These are phyloP conservation scores for Mariannaea sp. DNA, from an alignment of 2,329 filamentous ascomycete species.

Conservation along the genomic window DNA sequence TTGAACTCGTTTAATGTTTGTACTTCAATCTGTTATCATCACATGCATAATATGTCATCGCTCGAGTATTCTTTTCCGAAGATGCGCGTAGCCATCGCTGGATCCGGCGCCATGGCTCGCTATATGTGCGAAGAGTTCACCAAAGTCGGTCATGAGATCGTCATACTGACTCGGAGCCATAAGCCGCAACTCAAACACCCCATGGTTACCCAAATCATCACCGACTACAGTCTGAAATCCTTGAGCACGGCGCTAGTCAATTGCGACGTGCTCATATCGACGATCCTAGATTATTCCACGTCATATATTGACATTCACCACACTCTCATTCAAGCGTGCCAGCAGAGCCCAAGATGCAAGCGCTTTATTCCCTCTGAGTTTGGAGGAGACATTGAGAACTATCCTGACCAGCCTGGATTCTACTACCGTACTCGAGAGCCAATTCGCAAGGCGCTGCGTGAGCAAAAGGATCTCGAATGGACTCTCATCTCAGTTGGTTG, in stretches of 20 bases:
- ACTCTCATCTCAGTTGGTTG: constrained; percentile 2
- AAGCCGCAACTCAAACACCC: constrained; percentile 4
- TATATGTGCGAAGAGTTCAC: constrained; percentile 14
- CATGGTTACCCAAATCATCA: constrained; percentile 4
- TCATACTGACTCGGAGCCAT: constrained; percentile 7
- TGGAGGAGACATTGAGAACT: not conserved
- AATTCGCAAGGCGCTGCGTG: not conserved
- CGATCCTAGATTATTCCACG: constrained; percentile 1
- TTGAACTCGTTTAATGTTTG: too few species aligned
- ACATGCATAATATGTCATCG: too few species aligned
- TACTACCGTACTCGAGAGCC: constrained; percentile 1
- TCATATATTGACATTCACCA: constrained; percentile 2
- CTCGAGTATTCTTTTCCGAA: too few species aligned
- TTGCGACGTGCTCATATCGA: constrained; percentile 11
- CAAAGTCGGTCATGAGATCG: constrained; percentile 1
- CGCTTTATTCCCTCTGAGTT: constrained; percentile 12
- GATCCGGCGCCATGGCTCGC: constrained; percentile 12
- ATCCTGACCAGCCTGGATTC: constrained; percentile 7
- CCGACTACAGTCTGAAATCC: constrained; percentile 2
- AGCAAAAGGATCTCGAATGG: not conserved
- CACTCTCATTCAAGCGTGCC: constrained; percentile 4
- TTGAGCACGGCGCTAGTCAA: not conserved
- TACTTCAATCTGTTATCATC: too few species aligned
- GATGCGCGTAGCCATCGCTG: constrained; percentile 13
- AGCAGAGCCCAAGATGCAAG: constrained; percentile 10